These are phyloP conservation scores for Scenedesmus sp. DNA, from an alignment of 163 green algal species.

Conservation along the genomic window DNA sequence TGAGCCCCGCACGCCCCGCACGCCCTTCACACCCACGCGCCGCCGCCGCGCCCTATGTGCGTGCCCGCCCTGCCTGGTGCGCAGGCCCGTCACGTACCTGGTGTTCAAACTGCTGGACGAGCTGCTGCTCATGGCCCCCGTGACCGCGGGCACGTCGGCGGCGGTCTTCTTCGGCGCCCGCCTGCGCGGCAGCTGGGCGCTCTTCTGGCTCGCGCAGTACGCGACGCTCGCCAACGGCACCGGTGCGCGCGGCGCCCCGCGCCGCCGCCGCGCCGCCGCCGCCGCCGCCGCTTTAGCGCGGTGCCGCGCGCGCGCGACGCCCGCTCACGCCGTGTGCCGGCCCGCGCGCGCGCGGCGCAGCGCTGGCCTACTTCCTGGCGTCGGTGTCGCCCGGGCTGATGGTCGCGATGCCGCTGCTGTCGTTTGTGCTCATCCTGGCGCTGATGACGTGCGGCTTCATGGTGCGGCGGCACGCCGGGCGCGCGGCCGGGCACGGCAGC, in stretches of 20 bases:
- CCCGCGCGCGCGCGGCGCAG: too few species aligned
- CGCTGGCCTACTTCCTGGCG: constrained; percentile 68
- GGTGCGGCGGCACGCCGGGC: too few species aligned
- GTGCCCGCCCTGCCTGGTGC: too few species aligned
- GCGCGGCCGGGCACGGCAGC: too few species aligned
- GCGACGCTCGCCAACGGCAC: constrained; percentile 39
- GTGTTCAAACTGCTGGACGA: constrained; percentile 73
- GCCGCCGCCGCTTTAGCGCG: not conserved
- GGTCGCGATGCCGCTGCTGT: constrained; percentile 71
- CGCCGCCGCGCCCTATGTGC: too few species aligned
- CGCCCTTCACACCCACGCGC: too few species aligned
- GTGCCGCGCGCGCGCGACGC: too few species aligned
- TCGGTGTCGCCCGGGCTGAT: constrained; percentile 71
- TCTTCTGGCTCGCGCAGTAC: constrained; percentile 44
- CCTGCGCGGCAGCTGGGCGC: constrained; percentile 36
- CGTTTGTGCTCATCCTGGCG: constrained; percentile 52
- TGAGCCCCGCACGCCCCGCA: too few species aligned
- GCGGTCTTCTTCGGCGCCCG: constrained; percentile 50
- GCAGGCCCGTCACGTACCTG: constrained; percentile 56
- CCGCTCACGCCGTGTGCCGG: too few species aligned
- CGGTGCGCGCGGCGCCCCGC: not conserved
- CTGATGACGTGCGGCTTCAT: constrained; percentile 63
- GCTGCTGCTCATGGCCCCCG: constrained; percentile 49
- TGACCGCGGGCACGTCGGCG: constrained; percentile 36
- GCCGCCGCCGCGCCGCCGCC: not conserved